These are phyloP conservation scores for Conringia planisiliqua DNA, from an alignment of 345 rosid species.

Conservation along the genomic window DNA sequence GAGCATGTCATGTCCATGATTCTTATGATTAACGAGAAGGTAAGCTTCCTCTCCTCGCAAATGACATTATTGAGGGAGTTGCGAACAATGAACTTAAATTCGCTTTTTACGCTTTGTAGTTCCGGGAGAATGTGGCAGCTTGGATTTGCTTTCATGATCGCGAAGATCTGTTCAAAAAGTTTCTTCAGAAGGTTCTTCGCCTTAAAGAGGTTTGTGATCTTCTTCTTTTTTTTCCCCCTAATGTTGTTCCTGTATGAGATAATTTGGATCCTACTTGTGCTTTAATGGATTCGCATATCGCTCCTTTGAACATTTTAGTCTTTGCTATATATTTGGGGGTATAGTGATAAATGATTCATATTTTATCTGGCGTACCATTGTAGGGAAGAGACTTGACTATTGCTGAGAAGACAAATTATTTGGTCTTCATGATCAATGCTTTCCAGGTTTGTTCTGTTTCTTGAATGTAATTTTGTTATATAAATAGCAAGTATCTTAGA, in stretches of 20 bases:
- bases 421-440: constrained; percentile 94
- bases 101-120: constrained; percentile 47
- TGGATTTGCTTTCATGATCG: constrained; percentile 90
- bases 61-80: background rate
- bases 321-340: constrained; percentile 1
- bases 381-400: constrained; percentile 82
- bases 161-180: constrained; percentile 65
- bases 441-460: constrained; percentile 71
- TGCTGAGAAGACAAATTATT: constrained; percentile 90
- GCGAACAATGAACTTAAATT: background rate
- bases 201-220: constrained; percentile 79
- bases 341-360: background rate
- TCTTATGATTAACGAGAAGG: constrained; percentile 96
- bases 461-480: constrained; percentile 11
- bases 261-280: background rate
- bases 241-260: background rate
- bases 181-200: constrained; percentile 75
- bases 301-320: background rate
- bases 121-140: constrained; percentile 96
- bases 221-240: background rate
- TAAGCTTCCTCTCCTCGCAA: constrained; percentile 12
- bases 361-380: constrained; percentile 21
- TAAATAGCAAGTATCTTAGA: background rate
- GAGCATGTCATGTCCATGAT: constrained; percentile 99
- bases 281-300: background rate